A percentile compares a stretch with the other conserved stretches of the same genome.
Evolutionary conservation across 2,329 filamentous ascomycete species (phyloP).

Genomic region (Neopestalotiopsis rosae): DNA sequence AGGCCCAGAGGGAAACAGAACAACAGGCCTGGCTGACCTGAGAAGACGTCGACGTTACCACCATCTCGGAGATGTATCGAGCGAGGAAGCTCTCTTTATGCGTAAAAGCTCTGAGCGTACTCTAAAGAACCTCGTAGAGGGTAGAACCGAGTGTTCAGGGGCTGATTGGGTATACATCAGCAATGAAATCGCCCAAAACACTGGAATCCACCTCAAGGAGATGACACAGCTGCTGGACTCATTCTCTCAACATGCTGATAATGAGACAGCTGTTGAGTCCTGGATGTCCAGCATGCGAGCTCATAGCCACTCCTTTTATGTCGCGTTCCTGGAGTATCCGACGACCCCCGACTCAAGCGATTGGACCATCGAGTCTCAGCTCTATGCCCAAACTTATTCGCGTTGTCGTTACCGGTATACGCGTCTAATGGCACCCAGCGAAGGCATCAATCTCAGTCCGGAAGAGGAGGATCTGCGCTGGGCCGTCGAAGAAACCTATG

Average conservation of each 20-base stretch:
- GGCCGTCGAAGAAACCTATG: conserved; percentile 46
- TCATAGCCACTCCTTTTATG: conserved; percentile 47
- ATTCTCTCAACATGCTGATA: conserved; percentile 24
- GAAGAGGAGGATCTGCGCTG: conserved; percentile 44
- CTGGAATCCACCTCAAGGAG: conserved; percentile 38
- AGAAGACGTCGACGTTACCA: conserved; percentile 43
- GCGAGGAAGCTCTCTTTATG: conserved; percentile 40
- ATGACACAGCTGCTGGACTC: conserved; percentile 35
- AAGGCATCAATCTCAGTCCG: conserved; percentile 31
- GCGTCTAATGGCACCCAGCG: conserved; percentile 36
- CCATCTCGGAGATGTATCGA: conserved; percentile 37
- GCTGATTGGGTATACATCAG: conserved; percentile 50
- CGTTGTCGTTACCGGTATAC: conserved; percentile 49
- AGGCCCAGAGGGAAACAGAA: conserved; percentile 29
- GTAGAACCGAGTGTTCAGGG: conserved; percentile 39
- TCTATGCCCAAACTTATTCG: conserved; percentile 43
- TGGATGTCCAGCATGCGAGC: conserved; percentile 41
- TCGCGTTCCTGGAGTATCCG: conserved; percentile 53
- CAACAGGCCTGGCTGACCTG: conserved; percentile 37
- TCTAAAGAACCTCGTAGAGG: conserved; percentile 31
- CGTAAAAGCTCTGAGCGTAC: conserved; percentile 36
- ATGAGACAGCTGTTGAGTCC: conserved; percentile 30
- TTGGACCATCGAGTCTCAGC: conserved; percentile 38
- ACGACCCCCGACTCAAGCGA: conserved; percentile 22
- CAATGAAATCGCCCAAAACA: conserved; percentile 47